Evolutionary conservation across 2,329 filamentous ascomycete genomes (phyloP), one percentile per base, ranked within the genome.

Genomic region (Neospermospora avenae): DNA sequence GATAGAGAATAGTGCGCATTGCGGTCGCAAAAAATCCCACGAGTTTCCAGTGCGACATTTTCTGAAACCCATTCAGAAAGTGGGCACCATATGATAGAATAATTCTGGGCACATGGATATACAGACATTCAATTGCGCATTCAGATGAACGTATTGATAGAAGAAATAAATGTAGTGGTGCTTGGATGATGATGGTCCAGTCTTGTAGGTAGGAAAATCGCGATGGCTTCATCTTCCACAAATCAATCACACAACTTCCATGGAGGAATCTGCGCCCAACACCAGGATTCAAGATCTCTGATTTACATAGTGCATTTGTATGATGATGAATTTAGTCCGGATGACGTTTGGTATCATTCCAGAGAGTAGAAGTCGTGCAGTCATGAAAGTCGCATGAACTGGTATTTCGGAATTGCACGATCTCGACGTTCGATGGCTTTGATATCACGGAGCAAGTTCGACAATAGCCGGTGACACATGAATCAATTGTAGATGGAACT

Each of bases 181-280:
- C 58, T 24, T 44, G 42, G 28, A 6, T 54, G 37, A 42, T 28
- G 55, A 31, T 35, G 39, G 13, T 63, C 59, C 34, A 55, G 57
- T 58, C 13, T 55, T 39, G 61, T n/a, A 20, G 25, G 34, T 55
- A 42, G 44, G 41, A 61, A 64, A 59, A 45, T 67, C 60, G 63
- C 55, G 67, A 68, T 67, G 61, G 64, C 67, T 63, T 68, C 67
- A 68, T 57, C 18, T 56, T 44, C 54, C 49, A 58, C 22, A 58
- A 55, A 44, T 53, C 18, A 45, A 45, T 57, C 52, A 44, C 44
- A 4, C 20, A 31, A 58, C 55, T 49, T 58, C 60, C 24, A 58
- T 53, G 53, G 46, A 39, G 18, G 45, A 4, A 16, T 14, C 20
- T 24, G 22, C 41, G 24, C 52, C 56, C 63, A 37, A 60, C 53